These are phyloP conservation scores for Cyclotella choctawhatcheeana DNA, from an alignment of 108 stramenopile genomes.

Conservation along the genomic window DNA sequence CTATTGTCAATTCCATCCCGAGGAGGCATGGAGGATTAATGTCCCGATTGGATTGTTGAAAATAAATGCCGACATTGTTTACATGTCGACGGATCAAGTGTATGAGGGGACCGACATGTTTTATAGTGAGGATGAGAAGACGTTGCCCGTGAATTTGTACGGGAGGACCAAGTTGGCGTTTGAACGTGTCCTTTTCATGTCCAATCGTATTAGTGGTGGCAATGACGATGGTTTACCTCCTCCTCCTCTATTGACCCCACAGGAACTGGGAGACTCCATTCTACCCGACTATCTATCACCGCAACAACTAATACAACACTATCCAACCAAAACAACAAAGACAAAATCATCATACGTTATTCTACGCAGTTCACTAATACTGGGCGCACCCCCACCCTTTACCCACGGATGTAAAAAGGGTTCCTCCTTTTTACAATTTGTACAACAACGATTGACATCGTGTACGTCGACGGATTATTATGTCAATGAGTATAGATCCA, in stretches of 20 bases:
- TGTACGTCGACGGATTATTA: slow-evolving; percentile 44
- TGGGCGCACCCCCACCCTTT: slow-evolving; percentile 67
- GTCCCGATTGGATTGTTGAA: slow-evolving; percentile 56
- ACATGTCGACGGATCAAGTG: slow-evolving; percentile 87
- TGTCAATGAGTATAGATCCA: slow-evolving; percentile 69
- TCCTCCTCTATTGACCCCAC: slow-evolving; percentile 11
- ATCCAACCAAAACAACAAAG: neutral
- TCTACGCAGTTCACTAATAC: slow-evolving; percentile 74
- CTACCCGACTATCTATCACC: slow-evolving; percentile 4
- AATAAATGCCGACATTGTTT: slow-evolving; percentile 42
- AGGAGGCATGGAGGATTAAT: slow-evolving; percentile 57
- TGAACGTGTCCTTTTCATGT: slow-evolving; percentile 51
- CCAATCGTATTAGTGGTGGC: neutral
- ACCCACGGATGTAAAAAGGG: slow-evolving; percentile 44
- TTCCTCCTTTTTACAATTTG: slow-evolving; percentile 79
- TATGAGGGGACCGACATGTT: slow-evolving; percentile 62
- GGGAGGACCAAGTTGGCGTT: slow-evolving; percentile 68
- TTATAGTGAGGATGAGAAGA: slow-evolving; percentile 53
- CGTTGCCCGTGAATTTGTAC: slow-evolving; percentile 69
- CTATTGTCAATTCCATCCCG: slow-evolving; percentile 60
- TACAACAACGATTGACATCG: slow-evolving; percentile 36
- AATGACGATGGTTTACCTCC: neutral
- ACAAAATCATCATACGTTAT: slow-evolving; percentile 26
- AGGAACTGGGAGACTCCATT: slow-evolving; percentile 21
- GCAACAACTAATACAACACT: no score